Conservation (phyloP, 306 rosid genomes). For the Argentina anserina region DNA sequence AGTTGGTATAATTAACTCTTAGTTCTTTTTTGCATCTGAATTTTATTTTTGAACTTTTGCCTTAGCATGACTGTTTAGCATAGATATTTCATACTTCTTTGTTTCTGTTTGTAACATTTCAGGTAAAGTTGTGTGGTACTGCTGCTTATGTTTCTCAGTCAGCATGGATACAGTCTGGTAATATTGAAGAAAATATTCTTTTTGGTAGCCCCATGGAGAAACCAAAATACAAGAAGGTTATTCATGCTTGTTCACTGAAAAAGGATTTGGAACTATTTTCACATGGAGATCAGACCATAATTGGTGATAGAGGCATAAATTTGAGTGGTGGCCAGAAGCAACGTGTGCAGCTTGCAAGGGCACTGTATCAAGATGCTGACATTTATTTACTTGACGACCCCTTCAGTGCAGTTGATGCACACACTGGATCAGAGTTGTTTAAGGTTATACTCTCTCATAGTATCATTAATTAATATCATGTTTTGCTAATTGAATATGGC, state of each 20-base stretch:
- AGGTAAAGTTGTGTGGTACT: constrained; percentile 87
- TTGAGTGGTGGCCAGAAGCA: constrained; percentile 98
- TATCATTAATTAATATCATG: constrained; percentile 8
- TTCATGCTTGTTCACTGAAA: constrained; percentile 84
- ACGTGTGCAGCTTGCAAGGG: constrained; percentile 93
- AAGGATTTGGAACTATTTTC: constrained; percentile 86
- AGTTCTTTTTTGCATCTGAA: constrained; percentile 23
- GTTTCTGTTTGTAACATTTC: constrained; percentile 27
- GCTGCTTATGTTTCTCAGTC: constrained; percentile 90
- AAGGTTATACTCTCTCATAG: constrained; percentile 45
- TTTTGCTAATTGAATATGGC: constrained; percentile 30
- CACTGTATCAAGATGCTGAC: constrained; percentile 91
- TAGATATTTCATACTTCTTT: constrained; percentile 5
- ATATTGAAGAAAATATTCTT: constrained; percentile 86
- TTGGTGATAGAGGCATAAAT: constrained; percentile 95
- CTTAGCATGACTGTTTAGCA: background rate
- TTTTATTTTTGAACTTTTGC: constrained; percentile 8
- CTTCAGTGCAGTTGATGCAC: constrained; percentile 98
- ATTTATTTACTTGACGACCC: constrained; percentile 94
- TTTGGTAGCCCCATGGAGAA: constrained; percentile 85
- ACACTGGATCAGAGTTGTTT: constrained; percentile 81
- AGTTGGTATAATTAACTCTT: constrained; percentile 36
- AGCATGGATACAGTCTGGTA: constrained; percentile 95
- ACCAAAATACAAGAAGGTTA: constrained; percentile 90
- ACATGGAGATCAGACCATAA: constrained; percentile 89